Conservation (phyloP, 139 green algal genomes). For the Microglena sp. region DNA sequence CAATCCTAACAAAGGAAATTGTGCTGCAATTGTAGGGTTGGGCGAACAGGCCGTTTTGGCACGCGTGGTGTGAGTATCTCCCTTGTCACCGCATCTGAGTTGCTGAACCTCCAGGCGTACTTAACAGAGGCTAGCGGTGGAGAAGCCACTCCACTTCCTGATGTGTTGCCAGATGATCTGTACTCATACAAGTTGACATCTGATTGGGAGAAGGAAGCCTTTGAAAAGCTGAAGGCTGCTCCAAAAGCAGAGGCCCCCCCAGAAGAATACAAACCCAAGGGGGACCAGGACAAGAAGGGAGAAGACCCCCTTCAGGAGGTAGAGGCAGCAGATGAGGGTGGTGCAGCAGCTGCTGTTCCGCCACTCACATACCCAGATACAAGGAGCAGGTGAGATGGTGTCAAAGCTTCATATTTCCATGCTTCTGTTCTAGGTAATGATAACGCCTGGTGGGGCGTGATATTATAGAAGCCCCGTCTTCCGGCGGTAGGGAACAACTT, state of each 20-base stretch:
- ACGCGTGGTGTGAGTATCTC: constrained; percentile 50
- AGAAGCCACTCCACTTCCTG: constrained; percentile 14
- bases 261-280: not conserved
- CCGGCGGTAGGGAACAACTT: too few species aligned
- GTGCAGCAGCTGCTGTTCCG: too few species aligned
- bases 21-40: constrained; percentile 45
- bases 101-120: constrained; percentile 26
- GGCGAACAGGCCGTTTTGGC: constrained; percentile 73
- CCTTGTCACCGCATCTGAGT: constrained; percentile 39
- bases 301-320: not conserved
- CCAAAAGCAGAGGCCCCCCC: not conserved
- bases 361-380: too few species aligned
- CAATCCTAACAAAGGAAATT: too few species aligned
- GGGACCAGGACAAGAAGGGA: not conserved
- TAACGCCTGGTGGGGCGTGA: too few species aligned
- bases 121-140: constrained; percentile 22
- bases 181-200: constrained; percentile 18
- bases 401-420: too few species aligned
- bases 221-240: constrained; percentile 13
- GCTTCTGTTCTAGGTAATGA: too few species aligned
- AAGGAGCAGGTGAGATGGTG: too few species aligned
- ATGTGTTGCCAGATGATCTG: constrained; percentile 12
- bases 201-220: constrained; percentile 35
- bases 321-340: constrained; percentile 1
- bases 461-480: too few species aligned